Conservation (phyloP, 2,329 filamentous ascomycete genomes). For the Aspergillus sp. region DNA sequence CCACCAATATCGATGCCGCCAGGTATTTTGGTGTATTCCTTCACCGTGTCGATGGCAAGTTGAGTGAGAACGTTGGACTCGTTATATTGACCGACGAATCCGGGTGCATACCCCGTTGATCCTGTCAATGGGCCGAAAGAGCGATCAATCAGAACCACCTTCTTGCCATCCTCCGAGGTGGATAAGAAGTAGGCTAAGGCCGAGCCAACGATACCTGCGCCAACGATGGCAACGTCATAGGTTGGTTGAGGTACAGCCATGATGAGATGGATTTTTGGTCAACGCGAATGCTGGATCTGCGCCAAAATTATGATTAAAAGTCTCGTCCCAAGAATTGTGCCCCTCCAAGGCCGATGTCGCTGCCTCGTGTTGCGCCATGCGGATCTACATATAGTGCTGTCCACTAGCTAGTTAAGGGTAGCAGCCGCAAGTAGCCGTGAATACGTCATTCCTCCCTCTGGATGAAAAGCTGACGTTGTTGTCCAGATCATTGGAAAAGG, state of each 20-base stretch:
- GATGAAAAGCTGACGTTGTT: too few species aligned
- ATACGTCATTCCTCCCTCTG: neutral
- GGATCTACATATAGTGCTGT: neutral
- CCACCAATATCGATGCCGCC: conserved; percentile 28
- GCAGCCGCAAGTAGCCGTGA: neutral
- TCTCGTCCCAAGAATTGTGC: neutral
- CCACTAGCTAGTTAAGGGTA: neutral
- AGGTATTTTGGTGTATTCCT: conserved; percentile 28
- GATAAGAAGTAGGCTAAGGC: conserved; percentile 34
- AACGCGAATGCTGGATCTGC: neutral
- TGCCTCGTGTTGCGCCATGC: neutral
- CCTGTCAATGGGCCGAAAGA: conserved; percentile 25
- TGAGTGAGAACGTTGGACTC: conserved; percentile 30
- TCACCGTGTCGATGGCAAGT: conserved; percentile 31
- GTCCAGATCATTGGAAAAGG: too few species aligned
- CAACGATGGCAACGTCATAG: conserved; percentile 24
- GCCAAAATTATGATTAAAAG: neutral
- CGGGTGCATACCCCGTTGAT: conserved; percentile 36
- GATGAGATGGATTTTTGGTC: neutral
- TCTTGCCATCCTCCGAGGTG: conserved; percentile 10
- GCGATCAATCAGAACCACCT: conserved; percentile 27
- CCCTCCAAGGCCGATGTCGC: neutral
- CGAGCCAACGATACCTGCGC: conserved; percentile 37
- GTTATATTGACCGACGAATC: conserved; percentile 38
- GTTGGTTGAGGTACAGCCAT: conserved; percentile 1